A percentile compares a stretch with the other conserved stretches of the same genome.
Conservation (phyloP, 2,329 filamentous ascomycete genomes). For the Penicillium sclerotigenum region DNA sequence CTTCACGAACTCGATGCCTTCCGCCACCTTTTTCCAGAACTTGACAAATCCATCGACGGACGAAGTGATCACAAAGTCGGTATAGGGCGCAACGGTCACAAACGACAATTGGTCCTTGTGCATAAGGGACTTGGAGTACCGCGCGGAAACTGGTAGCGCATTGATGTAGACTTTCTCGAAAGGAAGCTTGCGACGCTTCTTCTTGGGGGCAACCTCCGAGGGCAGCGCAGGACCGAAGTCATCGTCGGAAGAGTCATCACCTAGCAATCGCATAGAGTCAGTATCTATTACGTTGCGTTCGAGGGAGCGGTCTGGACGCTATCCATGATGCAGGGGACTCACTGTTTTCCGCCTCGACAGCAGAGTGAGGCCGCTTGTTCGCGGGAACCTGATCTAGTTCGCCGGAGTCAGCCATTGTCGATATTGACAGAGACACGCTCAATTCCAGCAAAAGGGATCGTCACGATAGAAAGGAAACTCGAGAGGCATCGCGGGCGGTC, state of each 20-base stretch:
- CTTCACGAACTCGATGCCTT: constrained; percentile 95
- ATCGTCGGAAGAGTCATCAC: constrained; percentile 63
- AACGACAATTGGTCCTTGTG: constrained; percentile 93
- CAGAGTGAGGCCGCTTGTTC: constrained; percentile 57
- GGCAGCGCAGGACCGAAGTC: constrained; percentile 92
- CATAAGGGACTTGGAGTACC: constrained; percentile 96
- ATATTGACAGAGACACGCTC: neutral
- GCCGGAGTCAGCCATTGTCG: constrained; percentile 31
- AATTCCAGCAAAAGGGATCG: constrained; percentile 7
- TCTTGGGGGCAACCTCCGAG: constrained; percentile 73
- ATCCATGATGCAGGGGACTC: constrained; percentile 10
- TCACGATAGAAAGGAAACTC: constrained; percentile 10
- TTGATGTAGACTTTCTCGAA: constrained; percentile 95
- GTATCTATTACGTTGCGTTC: neutral
- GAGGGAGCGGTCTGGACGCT: constrained; percentile 12
- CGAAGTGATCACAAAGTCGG: constrained; percentile 92
- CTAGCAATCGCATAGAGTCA: constrained; percentile 20
- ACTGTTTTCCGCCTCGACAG: constrained; percentile 49
- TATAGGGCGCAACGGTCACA: constrained; percentile 80
- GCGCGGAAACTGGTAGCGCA: constrained; percentile 73
- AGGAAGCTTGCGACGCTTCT: constrained; percentile 84
- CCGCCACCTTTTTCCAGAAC: constrained; percentile 95
- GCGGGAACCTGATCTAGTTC: constrained; percentile 28
- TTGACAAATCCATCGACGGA: constrained; percentile 96
- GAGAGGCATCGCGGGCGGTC: constrained; percentile 22